Percentiles rank a stretch among this genome's conserved stretches.
Conservation (phyloP, 768 basidiomycete genomes). For the Mycena indigotica region DNA sequence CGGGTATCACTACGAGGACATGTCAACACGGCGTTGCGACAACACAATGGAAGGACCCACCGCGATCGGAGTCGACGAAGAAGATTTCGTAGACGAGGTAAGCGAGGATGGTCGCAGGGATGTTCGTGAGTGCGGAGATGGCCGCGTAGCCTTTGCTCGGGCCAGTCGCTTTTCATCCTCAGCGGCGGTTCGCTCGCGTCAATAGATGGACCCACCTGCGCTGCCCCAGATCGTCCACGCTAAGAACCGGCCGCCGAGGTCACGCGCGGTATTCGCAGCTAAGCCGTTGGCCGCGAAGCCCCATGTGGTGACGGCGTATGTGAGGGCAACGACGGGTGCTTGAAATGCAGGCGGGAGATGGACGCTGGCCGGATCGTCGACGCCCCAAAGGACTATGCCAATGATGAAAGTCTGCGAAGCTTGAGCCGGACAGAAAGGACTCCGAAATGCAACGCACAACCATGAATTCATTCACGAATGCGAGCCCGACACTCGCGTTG, state of each 20-base stretch:
- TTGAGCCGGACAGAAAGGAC: background rate
- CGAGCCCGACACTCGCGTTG: background rate
- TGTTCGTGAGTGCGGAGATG: background rate
- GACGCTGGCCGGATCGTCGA: background rate
- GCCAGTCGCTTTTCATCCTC: background rate
- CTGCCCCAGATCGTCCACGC: background rate
- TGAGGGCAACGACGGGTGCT: background rate
- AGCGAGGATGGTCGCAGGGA: background rate
- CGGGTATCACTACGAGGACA: background rate
- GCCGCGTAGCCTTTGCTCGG: background rate
- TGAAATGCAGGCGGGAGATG: background rate
- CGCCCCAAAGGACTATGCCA: background rate
- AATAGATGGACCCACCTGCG: background rate
- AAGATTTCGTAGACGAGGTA: background rate
- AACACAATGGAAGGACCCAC: background rate
- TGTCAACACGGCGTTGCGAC: too few species aligned
- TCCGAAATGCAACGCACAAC: background rate
- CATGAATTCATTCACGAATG: background rate
- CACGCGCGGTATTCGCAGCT: background rate
- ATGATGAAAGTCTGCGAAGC: background rate
- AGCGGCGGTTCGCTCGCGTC: background rate
- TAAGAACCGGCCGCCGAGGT: background rate
- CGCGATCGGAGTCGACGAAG: background rate
- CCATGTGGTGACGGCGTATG: background rate
- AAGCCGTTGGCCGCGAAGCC: background rate